Evolutionary conservation across 495 filamentous ascomycete species (phyloP).

Genomic region (Hamigera avellanea): DNA sequence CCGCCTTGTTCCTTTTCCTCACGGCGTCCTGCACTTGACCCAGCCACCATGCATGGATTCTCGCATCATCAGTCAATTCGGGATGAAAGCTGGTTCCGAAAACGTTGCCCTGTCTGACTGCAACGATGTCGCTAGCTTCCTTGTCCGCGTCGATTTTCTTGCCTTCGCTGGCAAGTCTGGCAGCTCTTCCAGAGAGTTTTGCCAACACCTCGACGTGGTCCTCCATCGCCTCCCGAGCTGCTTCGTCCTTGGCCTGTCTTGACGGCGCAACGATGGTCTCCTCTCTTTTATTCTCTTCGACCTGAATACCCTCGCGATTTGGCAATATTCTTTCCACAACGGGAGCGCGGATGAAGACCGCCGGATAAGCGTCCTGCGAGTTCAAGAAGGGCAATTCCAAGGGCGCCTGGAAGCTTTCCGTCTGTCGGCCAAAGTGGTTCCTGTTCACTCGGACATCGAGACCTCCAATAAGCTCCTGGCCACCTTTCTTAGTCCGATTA

Average conservation of each 20-base stretch:
- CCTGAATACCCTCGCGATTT: slow-evolving; percentile 37
- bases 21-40: slow-evolving; percentile 46
- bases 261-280: slow-evolving; percentile 61
- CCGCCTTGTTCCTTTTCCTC: slow-evolving; percentile 16
- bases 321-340: slow-evolving; percentile 78
- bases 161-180: slow-evolving; percentile 25
- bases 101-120: slow-evolving; percentile 84
- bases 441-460: slow-evolving; percentile 82
- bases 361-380: slow-evolving; percentile 43
- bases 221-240: slow-evolving; percentile 27
- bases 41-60: slow-evolving; percentile 95
- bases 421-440: slow-evolving; percentile 94
- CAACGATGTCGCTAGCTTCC: slow-evolving; percentile 72
- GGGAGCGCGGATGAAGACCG: slow-evolving; percentile 89
- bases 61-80: slow-evolving; percentile 76
- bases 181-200: slow-evolving; percentile 35
- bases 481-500: slow-evolving; percentile 77
- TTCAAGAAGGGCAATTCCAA: slow-evolving; percentile 64
- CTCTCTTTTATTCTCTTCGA: slow-evolving; percentile 34
- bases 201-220: slow-evolving; percentile 38
- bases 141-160: slow-evolving; percentile 26
- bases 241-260: slow-evolving; percentile 31
- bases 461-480: slow-evolving; percentile 88
- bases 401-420: slow-evolving; percentile 79
- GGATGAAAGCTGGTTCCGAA: slow-evolving; percentile 97